phyloP scores from a whole-genome alignment of 257 asterid species.

The Fraxinus quadrangulata region DNA sequence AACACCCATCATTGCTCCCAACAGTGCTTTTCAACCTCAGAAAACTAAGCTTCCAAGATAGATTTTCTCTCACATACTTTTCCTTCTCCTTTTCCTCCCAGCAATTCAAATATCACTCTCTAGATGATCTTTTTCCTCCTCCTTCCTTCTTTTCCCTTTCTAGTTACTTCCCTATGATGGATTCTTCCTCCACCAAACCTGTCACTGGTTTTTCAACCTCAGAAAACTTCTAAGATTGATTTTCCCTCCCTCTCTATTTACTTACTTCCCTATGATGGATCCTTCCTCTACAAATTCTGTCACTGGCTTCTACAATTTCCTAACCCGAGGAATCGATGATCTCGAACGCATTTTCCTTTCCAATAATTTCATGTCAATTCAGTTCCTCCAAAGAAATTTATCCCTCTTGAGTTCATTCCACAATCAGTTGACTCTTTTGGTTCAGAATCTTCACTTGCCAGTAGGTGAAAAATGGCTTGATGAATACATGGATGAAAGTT shows the following conservation, averaged over 20 bases:
- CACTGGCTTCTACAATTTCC: conserved; percentile 73
- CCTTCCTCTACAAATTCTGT: conserved; percentile 80
- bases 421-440: conserved; percentile 65
- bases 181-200: neutral
- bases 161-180: neutral
- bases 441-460: conserved; percentile 79
- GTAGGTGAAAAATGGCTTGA: conserved; percentile 96
- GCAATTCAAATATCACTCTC: conserved; percentile 50
- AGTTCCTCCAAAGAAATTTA: conserved; percentile 70
- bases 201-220: conserved; percentile 46
- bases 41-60: conserved; percentile 63
- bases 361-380: conserved; percentile 79
- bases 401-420: conserved; percentile 79
- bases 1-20: conserved; percentile 96
- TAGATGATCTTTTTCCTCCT: conserved; percentile 11
- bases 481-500: conserved; percentile 93
- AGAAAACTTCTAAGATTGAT: conserved; percentile 49
- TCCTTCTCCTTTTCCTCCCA: neutral
- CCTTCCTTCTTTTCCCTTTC: neutral
- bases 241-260: neutral
- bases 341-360: conserved; percentile 74
- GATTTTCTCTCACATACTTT: conserved; percentile 46
- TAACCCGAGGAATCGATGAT: conserved; percentile 81
- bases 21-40: conserved; percentile 71
- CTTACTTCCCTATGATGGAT: conserved; percentile 51